A percentile compares a stretch with the other conserved stretches of the same genome.
Conservation (phyloP, 2,329 filamentous ascomycete genomes). For the Monilinia fructigena region DNA sequence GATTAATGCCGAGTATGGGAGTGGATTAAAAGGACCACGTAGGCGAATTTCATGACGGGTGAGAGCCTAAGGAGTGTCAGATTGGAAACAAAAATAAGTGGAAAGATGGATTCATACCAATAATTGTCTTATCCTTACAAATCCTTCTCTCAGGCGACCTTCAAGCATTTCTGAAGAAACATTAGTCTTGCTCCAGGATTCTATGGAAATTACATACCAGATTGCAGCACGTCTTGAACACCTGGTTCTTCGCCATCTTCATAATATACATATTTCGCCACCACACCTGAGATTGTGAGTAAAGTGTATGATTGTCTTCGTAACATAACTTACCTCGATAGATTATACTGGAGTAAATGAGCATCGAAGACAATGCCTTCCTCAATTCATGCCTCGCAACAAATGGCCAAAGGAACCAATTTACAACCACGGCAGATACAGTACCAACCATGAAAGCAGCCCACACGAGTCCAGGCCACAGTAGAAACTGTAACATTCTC, state of each 20-base stretch:
- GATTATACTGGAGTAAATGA: slow-evolving; percentile 57
- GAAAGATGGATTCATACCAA: slow-evolving; percentile 37
- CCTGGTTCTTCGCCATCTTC: slow-evolving; percentile 53
- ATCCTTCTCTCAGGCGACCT: slow-evolving; percentile 58
- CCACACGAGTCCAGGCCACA: slow-evolving; percentile 50
- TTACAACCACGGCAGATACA: slow-evolving; percentile 53
- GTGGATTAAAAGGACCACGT: slow-evolving; percentile 55
- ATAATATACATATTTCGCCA: slow-evolving; percentile 59
- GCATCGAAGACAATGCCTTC: slow-evolving; percentile 54
- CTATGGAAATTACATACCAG: slow-evolving; percentile 34
- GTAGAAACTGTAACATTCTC: slow-evolving; percentile 41
- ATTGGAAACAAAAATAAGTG: neutral
- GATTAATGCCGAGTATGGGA: slow-evolving; percentile 56
- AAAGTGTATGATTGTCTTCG: neutral
- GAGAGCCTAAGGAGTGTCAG: slow-evolving; percentile 43
- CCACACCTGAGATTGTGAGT: slow-evolving; percentile 39
- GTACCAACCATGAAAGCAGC: slow-evolving; percentile 54
- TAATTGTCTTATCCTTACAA: slow-evolving; percentile 56
- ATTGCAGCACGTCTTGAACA: slow-evolving; percentile 50
- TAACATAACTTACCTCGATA: slow-evolving; percentile 44
- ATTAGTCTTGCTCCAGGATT: slow-evolving; percentile 22
- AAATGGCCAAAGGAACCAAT: slow-evolving; percentile 62
- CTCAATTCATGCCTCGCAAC: slow-evolving; percentile 58
- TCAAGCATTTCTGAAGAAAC: slow-evolving; percentile 52
- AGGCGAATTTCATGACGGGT: slow-evolving; percentile 60